phyloP scores from a whole-genome alignment of 805 yeast species.

The Saccharomyces mikatae region DNA sequence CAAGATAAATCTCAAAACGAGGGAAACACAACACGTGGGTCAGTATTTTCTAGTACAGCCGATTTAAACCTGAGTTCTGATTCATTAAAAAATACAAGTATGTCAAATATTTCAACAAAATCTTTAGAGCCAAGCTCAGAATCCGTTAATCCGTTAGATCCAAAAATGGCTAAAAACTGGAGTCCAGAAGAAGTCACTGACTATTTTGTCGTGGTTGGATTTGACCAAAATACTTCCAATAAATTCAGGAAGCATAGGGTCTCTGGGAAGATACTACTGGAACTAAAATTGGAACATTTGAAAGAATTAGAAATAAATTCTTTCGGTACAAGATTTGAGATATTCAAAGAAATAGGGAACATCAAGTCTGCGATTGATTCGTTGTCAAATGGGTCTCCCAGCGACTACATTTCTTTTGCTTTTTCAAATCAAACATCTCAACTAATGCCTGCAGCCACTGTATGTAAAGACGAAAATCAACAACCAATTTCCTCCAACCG shows the following conservation, averaged over 20 bases:
- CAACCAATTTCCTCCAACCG: not conserved
- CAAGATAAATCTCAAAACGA: not conserved
- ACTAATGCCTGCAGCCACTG: conserved; percentile 34
- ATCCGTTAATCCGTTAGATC: conserved; percentile 31
- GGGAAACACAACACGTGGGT: conserved; percentile 5
- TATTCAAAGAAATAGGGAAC: conserved; percentile 78
- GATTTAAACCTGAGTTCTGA: conserved; percentile 4
- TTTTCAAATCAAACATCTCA: conserved; percentile 8
- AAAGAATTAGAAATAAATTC: conserved; percentile 88
- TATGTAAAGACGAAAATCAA: not conserved
- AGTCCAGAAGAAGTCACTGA: conserved; percentile 74
- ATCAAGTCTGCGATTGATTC: conserved; percentile 28
- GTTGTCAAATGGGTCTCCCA: not conserved
- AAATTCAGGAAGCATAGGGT: conserved; percentile 81
- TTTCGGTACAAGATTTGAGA: conserved; percentile 91
- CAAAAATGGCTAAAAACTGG: conserved; percentile 56
- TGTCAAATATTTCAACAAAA: not conserved
- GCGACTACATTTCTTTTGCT: not conserved
- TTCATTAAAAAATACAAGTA: not conserved
- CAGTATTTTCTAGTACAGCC: conserved; percentile 7
- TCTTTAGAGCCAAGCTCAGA: not conserved
- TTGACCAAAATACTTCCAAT: conserved; percentile 60
- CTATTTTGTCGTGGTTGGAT: conserved; percentile 64
- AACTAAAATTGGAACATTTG: conserved; percentile 73
- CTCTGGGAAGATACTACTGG: conserved; percentile 75